phyloP scores from a whole-genome alignment of 2,329 filamentous ascomycete species.

The Aureobasidium sp. region DNA sequence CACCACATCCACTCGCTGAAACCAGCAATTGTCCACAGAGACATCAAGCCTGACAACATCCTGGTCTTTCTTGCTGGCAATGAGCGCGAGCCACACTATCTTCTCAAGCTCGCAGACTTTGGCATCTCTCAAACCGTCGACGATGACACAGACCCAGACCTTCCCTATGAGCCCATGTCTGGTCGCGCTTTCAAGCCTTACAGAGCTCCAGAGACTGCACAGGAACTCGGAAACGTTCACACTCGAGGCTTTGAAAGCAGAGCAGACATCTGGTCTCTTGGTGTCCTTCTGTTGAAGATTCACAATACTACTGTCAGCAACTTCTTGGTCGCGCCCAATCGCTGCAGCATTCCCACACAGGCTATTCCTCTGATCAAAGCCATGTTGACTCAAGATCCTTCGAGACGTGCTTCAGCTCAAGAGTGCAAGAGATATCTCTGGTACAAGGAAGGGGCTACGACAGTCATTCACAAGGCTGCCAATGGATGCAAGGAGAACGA shows the following conservation, averaged over 20 bases:
- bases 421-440: not conserved
- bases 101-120: conserved; percentile 10
- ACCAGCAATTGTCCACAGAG: conserved; percentile 7
- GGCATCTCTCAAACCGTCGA: not conserved
- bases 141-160: not conserved
- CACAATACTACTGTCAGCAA: not conserved
- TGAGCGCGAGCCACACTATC: not conserved
- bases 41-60: conserved; percentile 15
- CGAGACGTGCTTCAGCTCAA: not conserved
- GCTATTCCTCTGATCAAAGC: not conserved
- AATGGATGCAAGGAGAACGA: not conserved
- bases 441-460: not conserved
- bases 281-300: not conserved
- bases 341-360: not conserved
- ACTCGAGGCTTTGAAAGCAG: not conserved
- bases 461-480: not conserved
- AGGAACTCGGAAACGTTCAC: not conserved
- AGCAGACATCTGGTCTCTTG: conserved; percentile 4
- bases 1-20: not conserved
- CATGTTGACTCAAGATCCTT: not conserved
- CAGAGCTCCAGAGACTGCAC: conserved; percentile 1
- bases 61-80: not conserved
- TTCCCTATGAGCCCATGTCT: not conserved
- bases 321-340: not conserved
- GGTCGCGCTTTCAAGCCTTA: not conserved